Percentiles rank a stretch among this genome's conserved stretches.
These are phyloP conservation scores for Chaetomium sp. DNA, from an alignment of 2,329 filamentous ascomycete species.

Conservation along the genomic window DNA sequence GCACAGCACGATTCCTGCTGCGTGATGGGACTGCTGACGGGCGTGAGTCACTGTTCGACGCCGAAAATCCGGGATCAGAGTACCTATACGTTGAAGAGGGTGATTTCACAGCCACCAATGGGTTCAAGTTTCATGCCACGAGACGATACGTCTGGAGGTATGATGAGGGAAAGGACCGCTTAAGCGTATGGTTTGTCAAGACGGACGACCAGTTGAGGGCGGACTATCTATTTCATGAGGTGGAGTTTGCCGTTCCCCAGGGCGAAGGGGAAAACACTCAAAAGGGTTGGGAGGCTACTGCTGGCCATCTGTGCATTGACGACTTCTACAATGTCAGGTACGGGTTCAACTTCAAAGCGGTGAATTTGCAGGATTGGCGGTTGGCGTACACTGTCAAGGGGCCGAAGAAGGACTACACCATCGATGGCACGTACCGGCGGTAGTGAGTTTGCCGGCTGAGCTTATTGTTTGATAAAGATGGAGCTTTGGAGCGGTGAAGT, in stretches of 20 bases:
- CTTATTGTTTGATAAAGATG: too few species aligned
- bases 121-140: constrained; percentile 52
- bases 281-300: constrained; percentile 55
- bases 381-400: constrained; percentile 62
- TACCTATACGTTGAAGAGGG: constrained; percentile 66
- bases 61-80: constrained; percentile 41
- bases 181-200: constrained; percentile 70
- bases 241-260: constrained; percentile 50
- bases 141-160: constrained; percentile 70
- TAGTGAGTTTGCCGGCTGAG: constrained; percentile 10
- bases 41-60: constrained; percentile 29
- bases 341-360: constrained; percentile 55
- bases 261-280: constrained; percentile 23
- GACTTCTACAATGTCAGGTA: constrained; percentile 68
- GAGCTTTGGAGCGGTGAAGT: too few species aligned
- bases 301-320: constrained; percentile 62
- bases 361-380: constrained; percentile 52
- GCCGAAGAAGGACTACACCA: constrained; percentile 67
- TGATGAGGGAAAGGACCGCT: constrained; percentile 48
- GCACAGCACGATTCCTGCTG: constrained; percentile 59
- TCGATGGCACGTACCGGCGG: constrained; percentile 47
- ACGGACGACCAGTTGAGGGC: constrained; percentile 54
- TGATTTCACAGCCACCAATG: constrained; percentile 52
- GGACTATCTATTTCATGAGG: constrained; percentile 69
- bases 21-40: constrained; percentile 52